Base-by-base conservation (phyloP, 345 rosid species). In the Excoecaria agallocha region DNA sequence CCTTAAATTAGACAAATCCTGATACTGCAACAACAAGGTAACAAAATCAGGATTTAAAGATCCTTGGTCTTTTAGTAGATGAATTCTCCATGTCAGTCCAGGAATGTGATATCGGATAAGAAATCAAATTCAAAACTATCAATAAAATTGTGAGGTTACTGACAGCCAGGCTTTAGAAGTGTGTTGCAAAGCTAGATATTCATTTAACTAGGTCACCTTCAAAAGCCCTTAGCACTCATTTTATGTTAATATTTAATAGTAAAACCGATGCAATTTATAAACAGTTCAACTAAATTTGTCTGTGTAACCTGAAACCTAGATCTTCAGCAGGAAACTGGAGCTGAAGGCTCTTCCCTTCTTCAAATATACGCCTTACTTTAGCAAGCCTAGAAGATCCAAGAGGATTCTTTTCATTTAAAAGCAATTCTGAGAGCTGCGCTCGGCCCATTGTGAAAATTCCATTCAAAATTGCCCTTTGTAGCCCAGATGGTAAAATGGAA, bases 251-350 rank as follows among this genome's bases (percentile, higher is more conserved):
- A 20, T 8, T n/a, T 57, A 56, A 38, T 16, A 77, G 39, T 43
- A 20, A 39, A 65, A 56, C n/a, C 55, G 49, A 58, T 48, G 65
- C 45, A 25, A 49, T 12, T 4, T 16, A 20, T 35, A 25, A n/a
- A n/a, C n/a, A n/a, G n/a, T n/a, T 57, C n/a, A 69, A 50, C 8
- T 49, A 45, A 38, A 64, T 9, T 71, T 9, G 69, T 19, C 13
- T 12, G 9, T 38, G 66, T 20, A 52, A 77, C 99, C 98, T 89
- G 87, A 95, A 93, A 74, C 98, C 98, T 76, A 95, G 98, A 88
- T 95, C 99, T 85, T 95, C 99, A 20, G 99, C 98, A 81, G 97
- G 99, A 83, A 95, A 93, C 79, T 95, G 98, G 66, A 93, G 89
- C 74, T 90, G 98, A 74, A 93, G 99, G 82, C 96, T 93, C 78